phyloP scores from a whole-genome alignment of 345 rosid species.

The Geranium rotundifolium region DNA sequence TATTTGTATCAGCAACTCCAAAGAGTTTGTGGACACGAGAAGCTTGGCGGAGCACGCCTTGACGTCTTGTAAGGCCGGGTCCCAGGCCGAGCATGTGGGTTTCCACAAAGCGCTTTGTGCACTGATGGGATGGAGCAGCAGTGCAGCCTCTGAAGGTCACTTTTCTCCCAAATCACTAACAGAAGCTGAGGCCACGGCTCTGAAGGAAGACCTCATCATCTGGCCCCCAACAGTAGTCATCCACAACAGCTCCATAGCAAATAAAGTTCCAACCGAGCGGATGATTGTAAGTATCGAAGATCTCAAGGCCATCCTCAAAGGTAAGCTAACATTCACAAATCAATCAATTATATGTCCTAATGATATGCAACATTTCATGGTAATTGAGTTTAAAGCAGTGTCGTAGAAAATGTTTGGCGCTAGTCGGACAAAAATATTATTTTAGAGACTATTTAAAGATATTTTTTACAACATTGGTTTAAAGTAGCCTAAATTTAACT shows the following conservation, averaged over 20 bases:
- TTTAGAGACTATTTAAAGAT: no score
- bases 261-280: constrained; percentile 17
- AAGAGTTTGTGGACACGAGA: constrained; percentile 20
- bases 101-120: constrained; percentile 42
- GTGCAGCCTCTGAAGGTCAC: constrained; percentile 8
- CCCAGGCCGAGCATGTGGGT: constrained; percentile 42
- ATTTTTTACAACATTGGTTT: no score
- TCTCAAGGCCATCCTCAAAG: constrained; percentile 24
- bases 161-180: constrained; percentile 23
- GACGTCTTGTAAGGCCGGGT: constrained; percentile 15
- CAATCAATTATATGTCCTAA: no score
- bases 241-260: constrained; percentile 33
- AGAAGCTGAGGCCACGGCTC: constrained; percentile 21
- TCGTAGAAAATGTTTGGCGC: no score
- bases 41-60: constrained; percentile 38
- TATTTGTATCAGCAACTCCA: constrained; percentile 20
- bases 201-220: constrained; percentile 42
- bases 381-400: not conserved
- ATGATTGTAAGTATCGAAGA: constrained; percentile 21
- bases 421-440: no score
- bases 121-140: constrained; percentile 38
- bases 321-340: constrained; percentile 12
- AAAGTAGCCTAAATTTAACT: no score
- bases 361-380: no score
- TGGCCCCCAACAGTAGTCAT: constrained; percentile 46